Evolutionary conservation across 2,329 filamentous ascomycete species (phyloP).

Genomic region (Penicillium sp.): DNA sequence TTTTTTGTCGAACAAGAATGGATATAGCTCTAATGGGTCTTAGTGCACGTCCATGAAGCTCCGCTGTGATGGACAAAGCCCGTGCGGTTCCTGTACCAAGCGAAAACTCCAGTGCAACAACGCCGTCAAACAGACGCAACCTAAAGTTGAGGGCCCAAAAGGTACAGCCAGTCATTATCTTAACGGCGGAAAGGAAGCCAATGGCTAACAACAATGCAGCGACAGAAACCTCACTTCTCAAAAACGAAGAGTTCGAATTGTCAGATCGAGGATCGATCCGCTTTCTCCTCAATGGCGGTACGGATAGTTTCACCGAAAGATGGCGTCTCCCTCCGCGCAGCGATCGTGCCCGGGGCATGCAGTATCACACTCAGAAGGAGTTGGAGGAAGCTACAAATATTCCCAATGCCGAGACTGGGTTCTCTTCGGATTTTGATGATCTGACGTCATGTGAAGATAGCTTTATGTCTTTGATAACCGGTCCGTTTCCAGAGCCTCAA

Average conservation of each 20-base stretch:
- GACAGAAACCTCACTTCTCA: conserved; percentile 19
- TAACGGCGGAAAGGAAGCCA: neutral
- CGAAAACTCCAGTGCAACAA: conserved; percentile 40
- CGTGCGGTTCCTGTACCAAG: conserved; percentile 43
- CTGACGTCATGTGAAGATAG: conserved; percentile 32
- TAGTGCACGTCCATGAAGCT: conserved; percentile 48
- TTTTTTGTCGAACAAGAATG: neutral
- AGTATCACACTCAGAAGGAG: conserved; percentile 31
- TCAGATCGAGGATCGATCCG: conserved; percentile 46
- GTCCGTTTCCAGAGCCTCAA: conserved; percentile 28
- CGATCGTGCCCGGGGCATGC: conserved; percentile 34
- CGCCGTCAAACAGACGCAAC: conserved; percentile 21
- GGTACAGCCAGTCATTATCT: conserved; percentile 15
- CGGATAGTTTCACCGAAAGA: conserved; percentile 44
- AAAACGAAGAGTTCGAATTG: conserved; percentile 27
- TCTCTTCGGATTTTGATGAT: conserved; percentile 19
- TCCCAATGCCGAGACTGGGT: conserved; percentile 20
- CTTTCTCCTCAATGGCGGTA: conserved; percentile 44
- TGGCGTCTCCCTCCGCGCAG: conserved; percentile 41
- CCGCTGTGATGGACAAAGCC: conserved; percentile 43
- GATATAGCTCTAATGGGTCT: neutral
- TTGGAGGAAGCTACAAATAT: conserved; percentile 21
- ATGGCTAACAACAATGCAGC: neutral
- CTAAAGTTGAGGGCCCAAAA: conserved; percentile 18
- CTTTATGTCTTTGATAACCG: conserved; percentile 37